Base-by-base conservation (phyloP, 495 filamentous ascomycete genomes). In the Gamarada debralockiae region DNA sequence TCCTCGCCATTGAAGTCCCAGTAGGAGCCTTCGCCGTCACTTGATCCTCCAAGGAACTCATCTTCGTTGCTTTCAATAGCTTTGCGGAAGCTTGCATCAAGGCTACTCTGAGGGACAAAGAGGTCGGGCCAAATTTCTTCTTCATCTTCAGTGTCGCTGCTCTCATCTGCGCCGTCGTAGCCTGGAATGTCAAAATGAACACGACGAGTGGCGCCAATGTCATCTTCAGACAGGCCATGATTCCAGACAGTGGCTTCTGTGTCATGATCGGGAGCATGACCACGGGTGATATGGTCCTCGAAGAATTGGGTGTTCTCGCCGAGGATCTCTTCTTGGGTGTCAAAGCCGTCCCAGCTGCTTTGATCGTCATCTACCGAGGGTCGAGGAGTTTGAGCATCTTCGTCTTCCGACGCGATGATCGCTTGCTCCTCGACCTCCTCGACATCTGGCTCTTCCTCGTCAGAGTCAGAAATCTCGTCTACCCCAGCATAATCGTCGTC, bases 381-480 rank as follows among this genome's bases (percentile, higher is more conserved):
- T 66, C 64, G 46, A 64, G 69, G 60, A 49, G 52, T 64, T 3
- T 70, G 67, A 45, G 49, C 46, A 21, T 57, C 42, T 2, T 75
- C 72, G 47, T 75, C 71, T 56, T 79, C 75, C 1, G 78, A 80
- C 46, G 76, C 73, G 43, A 89, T 73, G 45, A 90, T 87, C 57
- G 83, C 76, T 63, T 82, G 70, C 69, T 89, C 87, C 75, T 93
- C 87, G 58, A 80, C 71, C 68, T 82, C 78, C 59, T 83, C 77
- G 22, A 90, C 76, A 71, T 84, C 80, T 62, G 82, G 77, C 58
- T 90, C 86, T 65, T 89, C 85, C 45, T 87, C 85, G 55, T 89
- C 85, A 8, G 78, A 85, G 42, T 91, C 88, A 50, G 79, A 85
- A 53, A 95, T 85, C 33, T 87, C 80, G 57, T 91, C 84, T 29